These are phyloP conservation scores for Aschersonia sp. DNA, from an alignment of 2,329 filamentous ascomycete species.

Conservation along the genomic window DNA sequence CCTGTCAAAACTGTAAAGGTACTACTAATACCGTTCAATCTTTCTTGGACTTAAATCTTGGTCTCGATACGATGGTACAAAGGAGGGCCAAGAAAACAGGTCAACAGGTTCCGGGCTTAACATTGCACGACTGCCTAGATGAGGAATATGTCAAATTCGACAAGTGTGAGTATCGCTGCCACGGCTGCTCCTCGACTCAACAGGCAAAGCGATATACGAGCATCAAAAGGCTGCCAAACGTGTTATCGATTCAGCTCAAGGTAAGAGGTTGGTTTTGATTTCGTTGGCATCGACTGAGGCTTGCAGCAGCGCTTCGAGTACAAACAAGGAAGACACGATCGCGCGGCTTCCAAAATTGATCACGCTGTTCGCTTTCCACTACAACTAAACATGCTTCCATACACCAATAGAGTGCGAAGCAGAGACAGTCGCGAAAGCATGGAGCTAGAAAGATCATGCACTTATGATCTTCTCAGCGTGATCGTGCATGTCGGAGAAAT, in stretches of 20 bases:
- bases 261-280: constrained; percentile 25
- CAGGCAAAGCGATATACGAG: constrained; percentile 73
- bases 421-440: constrained; percentile 36
- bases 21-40: constrained; percentile 73
- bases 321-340: constrained; percentile 45
- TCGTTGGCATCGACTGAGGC: neutral
- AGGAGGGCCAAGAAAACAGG: constrained; percentile 42
- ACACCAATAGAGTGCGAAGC: constrained; percentile 53
- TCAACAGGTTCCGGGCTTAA: constrained; percentile 27
- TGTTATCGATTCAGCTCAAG: constrained; percentile 86
- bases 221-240: constrained; percentile 74
- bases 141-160: constrained; percentile 79
- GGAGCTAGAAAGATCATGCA: constrained; percentile 49
- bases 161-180: constrained; percentile 79
- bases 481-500: constrained; percentile 90
- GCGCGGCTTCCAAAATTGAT: constrained; percentile 72
- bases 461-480: constrained; percentile 78
- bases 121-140: constrained; percentile 60
- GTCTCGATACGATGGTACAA: constrained; percentile 62
- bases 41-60: constrained; percentile 80
- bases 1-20: constrained; percentile 75
- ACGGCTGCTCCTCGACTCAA: constrained; percentile 61
- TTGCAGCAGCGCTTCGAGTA: constrained; percentile 53
- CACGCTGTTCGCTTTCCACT: constrained; percentile 76
- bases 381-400: constrained; percentile 79